Evolutionary conservation across 1,139 yeast genomes (phyloP).

Genomic region (Suhomyces taliae): DNA sequence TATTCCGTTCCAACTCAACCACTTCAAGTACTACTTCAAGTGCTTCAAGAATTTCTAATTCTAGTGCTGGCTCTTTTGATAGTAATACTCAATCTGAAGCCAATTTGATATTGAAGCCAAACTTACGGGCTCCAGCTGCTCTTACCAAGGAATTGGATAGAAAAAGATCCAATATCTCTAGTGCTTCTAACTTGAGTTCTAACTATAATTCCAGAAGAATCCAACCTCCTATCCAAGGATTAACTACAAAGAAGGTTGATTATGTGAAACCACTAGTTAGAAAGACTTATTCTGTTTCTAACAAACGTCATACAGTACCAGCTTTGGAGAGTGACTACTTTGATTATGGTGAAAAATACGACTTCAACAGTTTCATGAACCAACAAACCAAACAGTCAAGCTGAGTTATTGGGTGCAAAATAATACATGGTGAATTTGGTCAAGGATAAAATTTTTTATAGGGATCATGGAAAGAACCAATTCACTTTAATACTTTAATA

Average conservation of each 20-base stretch:
- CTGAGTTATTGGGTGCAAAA: too few species aligned
- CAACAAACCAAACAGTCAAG: constrained; percentile 14
- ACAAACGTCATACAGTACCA: constrained; percentile 13
- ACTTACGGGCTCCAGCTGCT: constrained; percentile 11
- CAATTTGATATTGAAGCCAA: constrained; percentile 20
- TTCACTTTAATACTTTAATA: too few species aligned
- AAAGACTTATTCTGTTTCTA: constrained; percentile 2
- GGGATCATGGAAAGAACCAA: too few species aligned
- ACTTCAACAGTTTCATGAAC: constrained; percentile 40
- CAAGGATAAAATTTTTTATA: too few species aligned
- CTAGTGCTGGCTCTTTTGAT: constrained; percentile 21
- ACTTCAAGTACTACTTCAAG: constrained; percentile 13
- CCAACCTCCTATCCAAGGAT: constrained; percentile 9
- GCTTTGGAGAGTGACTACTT: constrained; percentile 23
- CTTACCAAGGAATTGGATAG: constrained; percentile 4
- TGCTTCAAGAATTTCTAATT: constrained; percentile 6
- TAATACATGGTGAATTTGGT: too few species aligned
- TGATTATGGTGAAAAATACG: constrained; percentile 37
- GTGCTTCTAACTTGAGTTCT: constrained; percentile 8
- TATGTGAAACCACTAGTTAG: constrained; percentile 3
- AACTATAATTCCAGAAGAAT: constrained; percentile 15
- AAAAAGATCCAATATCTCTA: constrained; percentile 8
- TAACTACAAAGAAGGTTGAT: background rate
- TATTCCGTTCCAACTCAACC: constrained; percentile 18
- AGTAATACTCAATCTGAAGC: constrained; percentile 19